Evolutionary conservation across 2,329 filamentous ascomycete genomes (phyloP), one percentile per base, ranked within the genome.

Genomic region (Lecanicillium sp.): DNA sequence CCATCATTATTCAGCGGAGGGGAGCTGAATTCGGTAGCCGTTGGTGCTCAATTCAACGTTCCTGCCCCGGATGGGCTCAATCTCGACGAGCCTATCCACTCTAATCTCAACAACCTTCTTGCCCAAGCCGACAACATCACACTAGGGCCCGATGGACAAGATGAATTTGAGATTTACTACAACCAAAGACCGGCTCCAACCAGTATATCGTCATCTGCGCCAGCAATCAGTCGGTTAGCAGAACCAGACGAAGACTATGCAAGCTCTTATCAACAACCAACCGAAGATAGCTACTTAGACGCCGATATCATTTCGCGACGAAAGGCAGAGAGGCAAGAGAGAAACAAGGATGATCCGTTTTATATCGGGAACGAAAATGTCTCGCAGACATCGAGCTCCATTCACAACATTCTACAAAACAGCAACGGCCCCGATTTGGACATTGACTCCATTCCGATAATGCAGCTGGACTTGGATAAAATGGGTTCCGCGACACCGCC

Each of bases 381-480:
- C 1, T 78, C 76, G 4, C 76, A 78, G 25, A 73, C 74, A 5
- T 82, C 83, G 1, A 90, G 85, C 1, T 85, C 85, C 1, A 80
- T 92, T 35, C 84, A 90, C 52, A 84, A 78, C 47, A 86, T 92
- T 41, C 66, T 85, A 3, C 73, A 78, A 42, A 78, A 71, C 42
- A 78, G 78, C 41, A 89, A 90, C 53, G 82, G 80, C 2, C 79
- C 82, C 3, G 83, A 85, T 32, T 66, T 96, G 8, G 90, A 98
- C 55, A 82, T 98, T 31, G 92, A 98, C 59, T 78, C 86, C 2
- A 98, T 98, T 51, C 92, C 92, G 3, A 90, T 98, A 51, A 92
- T 98, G 79, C 80, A 94, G 55, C 71, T 98, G 33, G 81, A 94
- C 45, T 72, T 95, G 7, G 80, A 81, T 22, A 73, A 72, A 43